These are phyloP conservation scores for Phaseolus coccineus DNA, from an alignment of 331 rosid species.

Conservation along the genomic window DNA sequence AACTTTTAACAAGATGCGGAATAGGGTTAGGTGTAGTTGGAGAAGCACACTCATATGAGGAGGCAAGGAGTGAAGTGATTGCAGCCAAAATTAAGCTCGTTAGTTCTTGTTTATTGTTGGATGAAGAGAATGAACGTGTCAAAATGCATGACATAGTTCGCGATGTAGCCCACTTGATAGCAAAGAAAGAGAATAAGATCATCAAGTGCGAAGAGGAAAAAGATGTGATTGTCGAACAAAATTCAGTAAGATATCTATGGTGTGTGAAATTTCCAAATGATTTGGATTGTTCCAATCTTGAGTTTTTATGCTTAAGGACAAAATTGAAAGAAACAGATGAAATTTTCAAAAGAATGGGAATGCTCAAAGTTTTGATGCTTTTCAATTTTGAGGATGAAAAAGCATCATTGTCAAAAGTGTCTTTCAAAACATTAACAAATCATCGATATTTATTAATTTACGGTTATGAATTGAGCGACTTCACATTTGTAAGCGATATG, in stretches of 20 bases:
- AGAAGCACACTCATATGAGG: background rate
- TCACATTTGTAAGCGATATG: background rate
- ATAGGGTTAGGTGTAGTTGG: constrained; percentile 29
- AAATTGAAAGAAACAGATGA: background rate
- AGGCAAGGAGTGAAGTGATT: background rate
- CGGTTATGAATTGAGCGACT: background rate
- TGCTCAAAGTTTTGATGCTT: constrained; percentile 20
- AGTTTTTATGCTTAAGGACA: background rate
- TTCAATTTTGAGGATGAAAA: fast-evolving
- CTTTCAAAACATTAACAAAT: background rate
- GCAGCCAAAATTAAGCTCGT: constrained; percentile 6
- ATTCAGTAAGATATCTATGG: constrained; percentile 29
- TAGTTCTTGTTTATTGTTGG: constrained; percentile 34
- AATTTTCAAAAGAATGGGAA: constrained; percentile 17
- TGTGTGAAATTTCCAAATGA: constrained; percentile 21
- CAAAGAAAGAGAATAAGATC: background rate
- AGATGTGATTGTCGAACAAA: background rate
- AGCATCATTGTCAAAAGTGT: background rate
- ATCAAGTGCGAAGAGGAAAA: background rate
- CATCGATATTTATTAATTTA: background rate
- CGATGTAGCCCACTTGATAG: constrained; percentile 31
- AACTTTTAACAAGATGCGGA: constrained; percentile 17
- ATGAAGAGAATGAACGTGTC: background rate
- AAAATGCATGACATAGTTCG: constrained; percentile 51
- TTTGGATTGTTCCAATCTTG: constrained; percentile 35